These are phyloP conservation scores for Spathaspora hagerdaliae DNA, from an alignment of 805 yeast species.

Conservation along the genomic window DNA sequence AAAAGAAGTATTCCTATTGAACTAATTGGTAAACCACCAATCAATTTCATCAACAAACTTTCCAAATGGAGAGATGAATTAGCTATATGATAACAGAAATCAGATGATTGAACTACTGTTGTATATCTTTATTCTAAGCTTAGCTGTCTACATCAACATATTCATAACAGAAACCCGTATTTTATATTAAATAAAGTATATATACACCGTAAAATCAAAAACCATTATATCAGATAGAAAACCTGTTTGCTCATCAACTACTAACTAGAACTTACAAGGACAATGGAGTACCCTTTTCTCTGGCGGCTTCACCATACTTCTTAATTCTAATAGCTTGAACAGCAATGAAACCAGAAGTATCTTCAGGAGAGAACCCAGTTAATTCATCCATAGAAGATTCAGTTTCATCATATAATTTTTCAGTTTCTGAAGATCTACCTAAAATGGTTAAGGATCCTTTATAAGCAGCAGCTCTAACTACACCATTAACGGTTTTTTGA, in stretches of 20 bases:
- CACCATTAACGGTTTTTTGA: slow-evolving; percentile 93
- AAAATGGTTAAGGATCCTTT: slow-evolving; percentile 81
- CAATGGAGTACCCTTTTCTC: slow-evolving; percentile 64
- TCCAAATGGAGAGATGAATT: slow-evolving; percentile 4
- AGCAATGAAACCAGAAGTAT: slow-evolving; percentile 95
- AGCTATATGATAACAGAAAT: background rate
- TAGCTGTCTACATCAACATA: background rate
- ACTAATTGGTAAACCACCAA: slow-evolving; percentile 22
- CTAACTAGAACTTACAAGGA: slow-evolving; percentile 27
- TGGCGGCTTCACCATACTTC: slow-evolving; percentile 95
- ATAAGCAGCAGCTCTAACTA: slow-evolving; percentile 89
- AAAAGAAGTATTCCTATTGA: slow-evolving; percentile 28
- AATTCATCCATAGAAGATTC: slow-evolving; percentile 99
- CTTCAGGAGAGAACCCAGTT: slow-evolving; percentile 96
- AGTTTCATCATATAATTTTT: slow-evolving; percentile 94
- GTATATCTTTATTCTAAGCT: background rate
- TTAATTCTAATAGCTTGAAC: slow-evolving; percentile 98
- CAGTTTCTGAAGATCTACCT: slow-evolving; percentile 95
- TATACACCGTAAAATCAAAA: background rate
- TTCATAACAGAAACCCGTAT: too few species aligned
- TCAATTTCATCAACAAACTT: slow-evolving; percentile 3
- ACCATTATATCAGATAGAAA: background rate
- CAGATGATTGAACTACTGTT: background rate
- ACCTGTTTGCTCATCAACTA: background rate
- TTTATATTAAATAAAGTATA: background rate